Evolutionary conservation across 257 asterid species (phyloP), one percentile per base, ranked within the genome.

Genomic region (Thymus quinquecostatus): DNA sequence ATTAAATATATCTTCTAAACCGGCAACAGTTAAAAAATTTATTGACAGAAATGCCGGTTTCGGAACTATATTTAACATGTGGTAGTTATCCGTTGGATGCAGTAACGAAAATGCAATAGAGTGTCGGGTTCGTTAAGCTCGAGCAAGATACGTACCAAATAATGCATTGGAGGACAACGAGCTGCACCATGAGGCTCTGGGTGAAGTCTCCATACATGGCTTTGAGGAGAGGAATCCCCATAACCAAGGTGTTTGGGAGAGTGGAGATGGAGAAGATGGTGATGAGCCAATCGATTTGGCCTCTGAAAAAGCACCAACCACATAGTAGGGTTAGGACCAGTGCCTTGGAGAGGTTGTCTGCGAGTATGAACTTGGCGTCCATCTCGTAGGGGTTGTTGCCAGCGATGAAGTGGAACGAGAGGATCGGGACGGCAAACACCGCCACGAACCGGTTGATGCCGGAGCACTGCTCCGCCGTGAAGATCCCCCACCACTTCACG

Each of bases 131-230:
- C 21, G 21, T 21, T 21, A 21, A 21, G 21, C 21, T 21, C 21
- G 21, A 21, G 21, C 21, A 21, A 21, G 21, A 21, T 1, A 51
- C 70, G 0, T 82, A 90, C 95, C 96, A 90, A 27, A 90, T 82
- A 56, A 88, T 83, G 88, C 96, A 84, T 74, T 90, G 96, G 49
- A 90, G 92, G 14, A 90, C 88, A 4, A 90, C 89, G 8, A 88
- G 72, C 49, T 90, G 96, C 14, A 86, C 91, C 92, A 90, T 88
- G 84, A 88, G 85, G 64, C 71, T 66, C 53, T 83, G 85, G 2
- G 92, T 83, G 78, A 85, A 86, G 0, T 86, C 85, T 1, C 96
- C 96, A 67, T 88, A 90, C 96, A 90, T 90, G 29, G 96, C 89
- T 2, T 78, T 77, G 60, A 90, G 91, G 77, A 88, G 56, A 14